Evolutionary conservation across 805 yeast genomes (phyloP).

Genomic region (Kodamaea jinghongensis): DNA sequence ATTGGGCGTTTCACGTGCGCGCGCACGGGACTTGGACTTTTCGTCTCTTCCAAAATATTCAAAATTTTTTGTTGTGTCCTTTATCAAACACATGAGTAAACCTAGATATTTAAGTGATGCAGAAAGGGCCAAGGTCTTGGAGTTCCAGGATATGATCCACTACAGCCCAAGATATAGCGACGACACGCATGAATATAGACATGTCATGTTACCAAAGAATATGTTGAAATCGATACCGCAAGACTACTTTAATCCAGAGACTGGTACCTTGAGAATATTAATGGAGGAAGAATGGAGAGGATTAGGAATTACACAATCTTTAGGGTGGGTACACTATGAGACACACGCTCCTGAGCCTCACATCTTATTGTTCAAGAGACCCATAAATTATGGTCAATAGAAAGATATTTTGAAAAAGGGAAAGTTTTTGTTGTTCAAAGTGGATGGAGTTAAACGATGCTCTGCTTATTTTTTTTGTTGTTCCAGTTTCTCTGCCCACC

Average conservation of each 20-base stretch:
- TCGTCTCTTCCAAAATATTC: no score
- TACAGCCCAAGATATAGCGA: slow-evolving; percentile 93
- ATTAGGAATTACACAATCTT: slow-evolving; percentile 91
- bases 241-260: slow-evolving; percentile 89
- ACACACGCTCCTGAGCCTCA: slow-evolving; percentile 99
- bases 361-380: slow-evolving; percentile 75
- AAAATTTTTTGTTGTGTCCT: no score
- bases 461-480: no score
- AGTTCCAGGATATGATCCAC: slow-evolving; percentile 91
- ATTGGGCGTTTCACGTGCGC: no score
- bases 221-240: slow-evolving; percentile 92
- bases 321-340: slow-evolving; percentile 98
- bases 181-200: slow-evolving; percentile 90
- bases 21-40: no score
- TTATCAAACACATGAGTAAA: slow-evolving; percentile 30
- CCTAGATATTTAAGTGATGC: slow-evolving; percentile 75
- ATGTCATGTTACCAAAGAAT: slow-evolving; percentile 93
- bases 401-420: neutral
- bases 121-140: slow-evolving; percentile 83
- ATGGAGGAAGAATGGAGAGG: slow-evolving; percentile 99
- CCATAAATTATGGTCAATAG: slow-evolving; percentile 51
- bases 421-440: neutral
- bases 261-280: slow-evolving; percentile 88
- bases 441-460: no score
- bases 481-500: no score